Conservation (phyloP, 2,329 filamentous ascomycete genomes). For the Ophiosphaerella narmari region DNA sequence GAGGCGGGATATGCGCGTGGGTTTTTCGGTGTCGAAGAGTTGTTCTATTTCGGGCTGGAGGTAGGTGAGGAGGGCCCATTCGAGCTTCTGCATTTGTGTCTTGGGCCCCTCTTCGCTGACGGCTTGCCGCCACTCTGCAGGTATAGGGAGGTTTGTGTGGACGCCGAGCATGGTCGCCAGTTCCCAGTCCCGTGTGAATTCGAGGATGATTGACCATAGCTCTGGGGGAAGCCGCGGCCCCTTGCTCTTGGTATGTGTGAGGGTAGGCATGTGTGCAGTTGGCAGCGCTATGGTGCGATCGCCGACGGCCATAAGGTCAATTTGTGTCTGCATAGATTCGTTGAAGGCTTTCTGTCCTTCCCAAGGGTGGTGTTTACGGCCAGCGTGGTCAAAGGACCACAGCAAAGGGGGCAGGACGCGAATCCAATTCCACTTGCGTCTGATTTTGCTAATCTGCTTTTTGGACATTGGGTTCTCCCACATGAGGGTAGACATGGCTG, state of each 20-base stretch:
- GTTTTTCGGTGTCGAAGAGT: conserved; percentile 71
- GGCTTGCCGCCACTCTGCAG: conserved; percentile 71
- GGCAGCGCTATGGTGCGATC: conserved; percentile 62
- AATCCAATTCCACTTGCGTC: conserved; percentile 85
- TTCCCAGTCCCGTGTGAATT: conserved; percentile 88
- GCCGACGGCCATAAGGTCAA: conserved; percentile 74
- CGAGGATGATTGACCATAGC: conserved; percentile 86
- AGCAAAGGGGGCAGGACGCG: conserved; percentile 79
- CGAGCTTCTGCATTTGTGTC: conserved; percentile 76
- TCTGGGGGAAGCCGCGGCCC: conserved; percentile 70
- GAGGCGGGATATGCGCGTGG: conserved; percentile 76
- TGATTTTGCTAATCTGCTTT: conserved; percentile 82
- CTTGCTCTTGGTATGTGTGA: conserved; percentile 44
- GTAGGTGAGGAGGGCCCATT: conserved; percentile 81
- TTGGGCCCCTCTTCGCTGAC: conserved; percentile 68
- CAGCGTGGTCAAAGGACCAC: conserved; percentile 71
- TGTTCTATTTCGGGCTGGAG: conserved; percentile 72
- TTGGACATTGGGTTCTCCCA: conserved; percentile 91
- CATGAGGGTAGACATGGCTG: conserved; percentile 86
- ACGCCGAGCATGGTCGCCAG: conserved; percentile 79
- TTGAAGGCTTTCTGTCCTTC: conserved; percentile 71
- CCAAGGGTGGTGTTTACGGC: conserved; percentile 58
- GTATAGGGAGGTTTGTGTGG: conserved; percentile 75
- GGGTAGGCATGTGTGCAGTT: conserved; percentile 37
- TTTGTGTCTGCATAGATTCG: conserved; percentile 75